Base-by-base conservation (phyloP, 1,284 basidiomycete species). In the Apiotrichum siamense region DNA sequence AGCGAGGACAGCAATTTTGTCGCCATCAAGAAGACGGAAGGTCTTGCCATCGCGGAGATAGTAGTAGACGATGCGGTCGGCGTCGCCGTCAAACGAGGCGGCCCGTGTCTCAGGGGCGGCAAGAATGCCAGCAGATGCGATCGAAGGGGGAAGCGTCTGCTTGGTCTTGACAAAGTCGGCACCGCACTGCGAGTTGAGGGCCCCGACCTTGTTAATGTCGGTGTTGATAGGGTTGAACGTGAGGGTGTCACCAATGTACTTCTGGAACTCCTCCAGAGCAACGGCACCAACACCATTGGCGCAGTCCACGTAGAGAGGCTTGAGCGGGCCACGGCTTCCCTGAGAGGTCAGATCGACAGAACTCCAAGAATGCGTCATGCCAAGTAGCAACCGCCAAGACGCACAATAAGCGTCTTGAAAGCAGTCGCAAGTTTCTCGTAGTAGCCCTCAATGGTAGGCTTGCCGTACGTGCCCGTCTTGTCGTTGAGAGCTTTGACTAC, bases 151-250 rank as follows among this genome's bases (percentile, higher is more conserved):
- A 2, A 89, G 75, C 55, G 79, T 83, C 75, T 97, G 92, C 41
- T 79, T 80, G 4, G 93, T 97, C 78, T 99, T 99, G 64, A 98
- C 96, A 68, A 80, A 98, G 76, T 99, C 96, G 40, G 96, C 96
- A 38, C 96, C 96, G 69, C 91, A 97, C 36, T 83, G 76, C 59
- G 83, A 78, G 75, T 98, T 97, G 58, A 98, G 81, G 0, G 82
- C 82, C 24, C 88, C 88, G 1, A 79, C 72, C 7, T 82, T 85
- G 15, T 78, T 77, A 40, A 79, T 83, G 23, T 80, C 77, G 2
- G 81, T 83, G 69, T 93, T 92, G 60, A 83, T 78, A 24, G 87
- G 76, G 41, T 64, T 58, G 41, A 76, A 40, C 15, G 70, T 64
- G 20, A 75, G 60, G 21, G 64, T 24, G 49, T 66, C 59, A 39